These are phyloP conservation scores for Fusarium luffae DNA, from an alignment of 2,329 filamentous ascomycete genomes.

Conservation along the genomic window DNA sequence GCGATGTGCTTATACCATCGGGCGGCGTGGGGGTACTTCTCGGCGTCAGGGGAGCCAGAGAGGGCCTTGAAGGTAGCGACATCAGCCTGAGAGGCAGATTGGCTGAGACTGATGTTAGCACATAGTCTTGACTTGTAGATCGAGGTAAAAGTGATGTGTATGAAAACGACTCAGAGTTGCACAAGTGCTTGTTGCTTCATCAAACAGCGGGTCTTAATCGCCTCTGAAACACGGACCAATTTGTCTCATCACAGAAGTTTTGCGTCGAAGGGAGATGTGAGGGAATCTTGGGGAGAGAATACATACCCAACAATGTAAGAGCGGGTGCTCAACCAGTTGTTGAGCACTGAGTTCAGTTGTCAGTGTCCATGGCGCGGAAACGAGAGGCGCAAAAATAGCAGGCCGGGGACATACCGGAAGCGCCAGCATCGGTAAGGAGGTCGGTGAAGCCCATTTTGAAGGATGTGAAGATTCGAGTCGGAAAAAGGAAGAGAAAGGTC, in stretches of 20 bases:
- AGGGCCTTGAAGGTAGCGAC: constrained; percentile 94
- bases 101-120: constrained; percentile 51
- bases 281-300: background rate
- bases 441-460: constrained; percentile 76
- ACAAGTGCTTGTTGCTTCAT: constrained; percentile 78
- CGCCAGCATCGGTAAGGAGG: constrained; percentile 72
- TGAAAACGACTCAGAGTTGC: constrained; percentile 74
- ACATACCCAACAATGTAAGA: constrained; percentile 88
- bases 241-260: constrained; percentile 74
- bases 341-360: constrained; percentile 66
- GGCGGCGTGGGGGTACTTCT: constrained; percentile 92
- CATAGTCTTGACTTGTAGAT: constrained; percentile 2
- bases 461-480: constrained; percentile 42
- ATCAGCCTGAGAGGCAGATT: constrained; percentile 89
- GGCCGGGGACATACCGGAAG: constrained; percentile 54
- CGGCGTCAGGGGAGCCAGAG: constrained; percentile 76
- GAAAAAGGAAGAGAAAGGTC: constrained; percentile 39
- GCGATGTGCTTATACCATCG: constrained; percentile 99
- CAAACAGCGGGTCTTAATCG: constrained; percentile 91
- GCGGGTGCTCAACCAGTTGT: constrained; percentile 78
- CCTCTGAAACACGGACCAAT: constrained; percentile 97
- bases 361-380: constrained; percentile 48
- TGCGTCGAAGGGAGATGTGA: background rate
- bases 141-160: constrained; percentile 15
- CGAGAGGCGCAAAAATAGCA: constrained; percentile 43